Percentiles rank a stretch among this genome's conserved stretches.
Conservation (phyloP, 2,329 filamentous ascomycete species). For the Verticillium nubilum region DNA sequence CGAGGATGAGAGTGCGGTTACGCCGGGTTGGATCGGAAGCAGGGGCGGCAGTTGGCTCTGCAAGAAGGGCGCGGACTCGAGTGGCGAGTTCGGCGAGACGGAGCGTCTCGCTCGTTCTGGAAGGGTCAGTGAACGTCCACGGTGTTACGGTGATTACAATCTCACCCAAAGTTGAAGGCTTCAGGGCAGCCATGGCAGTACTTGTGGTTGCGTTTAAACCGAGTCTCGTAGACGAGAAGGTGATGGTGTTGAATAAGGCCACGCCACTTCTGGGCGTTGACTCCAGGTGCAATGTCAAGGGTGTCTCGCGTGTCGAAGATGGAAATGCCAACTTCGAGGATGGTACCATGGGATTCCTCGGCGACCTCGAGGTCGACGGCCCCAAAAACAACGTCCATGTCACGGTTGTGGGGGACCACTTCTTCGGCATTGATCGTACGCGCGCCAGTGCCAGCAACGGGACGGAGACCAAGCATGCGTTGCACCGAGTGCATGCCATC, state of each 20-base stretch:
- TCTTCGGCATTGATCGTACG: background rate
- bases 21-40: conserved; percentile 15
- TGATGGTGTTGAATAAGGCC: conserved; percentile 64
- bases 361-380: conserved; percentile 79
- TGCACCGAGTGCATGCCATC: conserved; percentile 8
- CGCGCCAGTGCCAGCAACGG: background rate
- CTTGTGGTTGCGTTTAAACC: conserved; percentile 57
- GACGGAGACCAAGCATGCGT: conserved; percentile 10
- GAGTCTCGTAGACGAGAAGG: conserved; percentile 68
- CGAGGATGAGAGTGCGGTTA: conserved; percentile 58
- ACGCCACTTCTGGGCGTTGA: conserved; percentile 61
- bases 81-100: conserved; percentile 23
- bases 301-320: conserved; percentile 66
- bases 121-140: background rate
- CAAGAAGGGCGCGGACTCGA: conserved; percentile 30
- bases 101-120: conserved; percentile 32
- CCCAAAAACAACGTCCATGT: conserved; percentile 52
- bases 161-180: conserved; percentile 69
- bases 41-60: conserved; percentile 10
- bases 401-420: background rate
- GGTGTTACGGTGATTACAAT: background rate
- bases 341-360: conserved; percentile 57
- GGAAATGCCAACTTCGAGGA: conserved; percentile 85
- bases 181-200: conserved; percentile 72
- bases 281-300: conserved; percentile 50